Evolutionary conservation across 2,329 filamentous ascomycete species (phyloP).

Genomic region (Exophiala viscosa): DNA sequence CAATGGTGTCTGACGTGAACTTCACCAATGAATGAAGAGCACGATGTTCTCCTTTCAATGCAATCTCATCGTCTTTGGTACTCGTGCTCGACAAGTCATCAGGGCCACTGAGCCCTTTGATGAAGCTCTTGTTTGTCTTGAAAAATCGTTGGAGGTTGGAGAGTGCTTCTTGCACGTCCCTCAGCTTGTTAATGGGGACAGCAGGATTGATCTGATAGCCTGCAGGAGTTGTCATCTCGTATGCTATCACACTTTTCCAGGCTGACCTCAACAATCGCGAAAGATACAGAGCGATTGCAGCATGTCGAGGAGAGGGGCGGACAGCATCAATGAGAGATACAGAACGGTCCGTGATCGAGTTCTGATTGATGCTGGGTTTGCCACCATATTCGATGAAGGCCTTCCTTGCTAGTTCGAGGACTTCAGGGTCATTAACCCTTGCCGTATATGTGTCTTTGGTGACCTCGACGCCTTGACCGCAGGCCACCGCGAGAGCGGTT

Average conservation of each 20-base stretch:
- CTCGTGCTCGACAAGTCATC: constrained; percentile 74
- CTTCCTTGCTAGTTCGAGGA: constrained; percentile 77
- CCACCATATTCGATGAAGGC: constrained; percentile 92
- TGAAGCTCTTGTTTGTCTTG: constrained; percentile 80
- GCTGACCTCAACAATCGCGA: constrained; percentile 81
- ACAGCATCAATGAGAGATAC: constrained; percentile 75
- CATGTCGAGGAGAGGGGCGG: constrained; percentile 80
- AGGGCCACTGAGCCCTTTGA: constrained; percentile 89
- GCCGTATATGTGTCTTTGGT: constrained; percentile 67
- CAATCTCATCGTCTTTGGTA: constrained; percentile 85
- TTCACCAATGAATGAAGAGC: constrained; percentile 81
- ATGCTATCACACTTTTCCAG: constrained; percentile 77
- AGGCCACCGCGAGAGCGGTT: constrained; percentile 88
- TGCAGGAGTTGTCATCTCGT: constrained; percentile 52
- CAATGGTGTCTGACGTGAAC: constrained; percentile 84
- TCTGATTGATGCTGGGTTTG: constrained; percentile 78
- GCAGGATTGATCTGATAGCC: constrained; percentile 64
- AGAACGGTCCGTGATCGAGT: constrained; percentile 58
- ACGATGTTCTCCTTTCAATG: constrained; percentile 89
- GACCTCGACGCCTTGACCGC: constrained; percentile 83
- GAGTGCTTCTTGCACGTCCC: constrained; percentile 73
- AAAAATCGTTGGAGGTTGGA: constrained; percentile 78
- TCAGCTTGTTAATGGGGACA: constrained; percentile 65
- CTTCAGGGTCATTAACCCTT: constrained; percentile 72
- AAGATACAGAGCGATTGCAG: constrained; percentile 83